Base-by-base conservation (phyloP, 768 basidiomycete species). In the Amanita exitialis region DNA sequence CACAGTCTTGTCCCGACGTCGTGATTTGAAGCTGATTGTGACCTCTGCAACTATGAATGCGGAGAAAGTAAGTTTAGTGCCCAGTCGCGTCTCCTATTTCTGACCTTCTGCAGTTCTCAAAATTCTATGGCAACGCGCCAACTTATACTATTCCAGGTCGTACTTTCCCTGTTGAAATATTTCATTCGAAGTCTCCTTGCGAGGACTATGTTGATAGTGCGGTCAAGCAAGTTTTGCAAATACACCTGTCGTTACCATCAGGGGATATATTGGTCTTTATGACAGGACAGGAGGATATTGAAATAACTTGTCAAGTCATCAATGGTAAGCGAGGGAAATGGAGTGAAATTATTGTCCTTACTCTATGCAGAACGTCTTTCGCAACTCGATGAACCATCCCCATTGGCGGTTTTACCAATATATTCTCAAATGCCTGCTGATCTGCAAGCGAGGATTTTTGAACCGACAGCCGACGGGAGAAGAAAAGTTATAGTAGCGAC, bases 361-460 rank as follows among this genome's bases (percentile, higher is more conserved):
- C 38, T 3, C 44, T 16, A n/a, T n/a, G 37, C 60, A 95, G 96
- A 99, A 66, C 90, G 96, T 25, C 71, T 98, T 35, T 76, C 78
- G 1, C 93, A 97, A 59, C 73, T 98, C n/a, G 86, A 95, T 60
- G 92, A 98, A 10, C 89, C 92, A 9, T 72, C 88, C 0, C 80
- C 86, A 2, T 69, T 98, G 21, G 84, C 93, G 1, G 83, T 98
- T n/a, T 72, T 99, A 27, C 96, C 96, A 5, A 99, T 98, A 56
- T 98, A 99, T 67, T 98, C 96, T 3, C 95, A 97, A 63, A 98
- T 98, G 96, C 96, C 96, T 8, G 96, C 96, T 5, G 96, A 98
- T 70, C 70, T 99, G 34, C 96, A 99, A 64, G 95, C 96, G 20
- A 95, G 92, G 65, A 99, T 99, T 54, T 98, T 98, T 59, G 87